Conservation (phyloP, 257 asterid species). For the Salvia miltiorrhiza region DNA sequence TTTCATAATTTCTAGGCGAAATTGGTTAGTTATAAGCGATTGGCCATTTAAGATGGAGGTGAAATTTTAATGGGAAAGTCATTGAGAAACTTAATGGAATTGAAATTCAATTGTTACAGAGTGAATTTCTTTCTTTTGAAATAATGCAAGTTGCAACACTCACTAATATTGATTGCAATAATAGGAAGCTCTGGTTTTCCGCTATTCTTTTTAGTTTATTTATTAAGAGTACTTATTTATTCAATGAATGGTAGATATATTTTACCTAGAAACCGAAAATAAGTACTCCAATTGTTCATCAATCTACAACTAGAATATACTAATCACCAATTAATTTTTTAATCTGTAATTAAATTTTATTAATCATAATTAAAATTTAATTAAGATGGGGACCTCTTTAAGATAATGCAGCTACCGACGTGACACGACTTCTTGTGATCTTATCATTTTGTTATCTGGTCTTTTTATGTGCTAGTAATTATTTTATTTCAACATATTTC, state of each 20-base stretch:
- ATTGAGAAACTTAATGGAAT: not conserved
- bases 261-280: not conserved
- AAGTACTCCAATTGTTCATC: too few species aligned
- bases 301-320: too few species aligned
- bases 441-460: too few species aligned
- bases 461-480: too few species aligned
- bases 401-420: too few species aligned
- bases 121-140: not conserved
- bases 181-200: not conserved
- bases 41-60: not conserved
- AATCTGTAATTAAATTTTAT: too few species aligned
- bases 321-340: too few species aligned
- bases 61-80: not conserved
- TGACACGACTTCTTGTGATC: too few species aligned
- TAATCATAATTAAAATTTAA: too few species aligned
- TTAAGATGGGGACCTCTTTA: too few species aligned
- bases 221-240: not conserved
- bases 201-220: not conserved
- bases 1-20: not conserved
- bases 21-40: not conserved
- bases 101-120: not conserved
- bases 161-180: conserved; percentile 12
- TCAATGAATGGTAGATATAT: conserved; percentile 3
- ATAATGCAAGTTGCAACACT: not conserved
- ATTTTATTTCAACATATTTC: too few species aligned